Evolutionary conservation across 1,139 yeast genomes (phyloP).

Genomic region (Zygosaccharomyces sapae): DNA sequence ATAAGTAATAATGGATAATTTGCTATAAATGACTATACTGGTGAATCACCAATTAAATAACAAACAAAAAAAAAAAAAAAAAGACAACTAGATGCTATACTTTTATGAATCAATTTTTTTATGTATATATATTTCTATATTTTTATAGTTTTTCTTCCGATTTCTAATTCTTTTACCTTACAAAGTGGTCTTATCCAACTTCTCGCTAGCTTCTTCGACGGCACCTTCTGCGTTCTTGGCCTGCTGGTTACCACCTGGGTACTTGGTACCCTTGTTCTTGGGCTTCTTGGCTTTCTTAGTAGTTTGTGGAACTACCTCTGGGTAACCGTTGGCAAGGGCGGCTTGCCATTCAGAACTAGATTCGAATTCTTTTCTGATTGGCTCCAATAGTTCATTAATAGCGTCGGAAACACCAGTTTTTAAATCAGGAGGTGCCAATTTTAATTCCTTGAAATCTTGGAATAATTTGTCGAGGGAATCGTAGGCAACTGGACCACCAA

Average conservation of each 20-base stretch:
- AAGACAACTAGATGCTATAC: too few relatives aligned
- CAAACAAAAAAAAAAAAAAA: too few relatives aligned
- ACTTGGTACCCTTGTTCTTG: conserved; percentile 80
- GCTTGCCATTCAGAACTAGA: conserved; percentile 67
- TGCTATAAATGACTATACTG: too few relatives aligned
- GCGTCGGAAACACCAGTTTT: conserved; percentile 87
- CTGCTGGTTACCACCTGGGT: conserved; percentile 53
- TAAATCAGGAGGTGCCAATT: conserved; percentile 87
- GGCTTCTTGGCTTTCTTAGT: conserved; percentile 67
- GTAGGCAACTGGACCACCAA: conserved; percentile 87
- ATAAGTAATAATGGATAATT: too few relatives aligned
- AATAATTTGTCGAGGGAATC: conserved; percentile 62
- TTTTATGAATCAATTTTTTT: too few relatives aligned
- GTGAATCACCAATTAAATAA: too few relatives aligned
- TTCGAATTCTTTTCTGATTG: conserved; percentile 69
- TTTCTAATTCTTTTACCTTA: conserved; percentile 13
- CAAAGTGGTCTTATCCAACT: conserved; percentile 37
- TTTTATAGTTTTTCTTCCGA: conserved; percentile 1
- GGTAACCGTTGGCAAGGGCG: conserved; percentile 77
- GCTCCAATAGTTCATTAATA: conserved; percentile 76
- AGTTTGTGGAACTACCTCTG: conserved; percentile 59
- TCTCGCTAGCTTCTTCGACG: conserved; percentile 35
- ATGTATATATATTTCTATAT: background rate
- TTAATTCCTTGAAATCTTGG: conserved; percentile 64
- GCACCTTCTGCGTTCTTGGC: conserved; percentile 13